Percentiles rank a stretch among this genome's conserved stretches.
These are phyloP conservation scores for Trametes punicea DNA, from an alignment of 768 basidiomycete genomes.

Conservation along the genomic window DNA sequence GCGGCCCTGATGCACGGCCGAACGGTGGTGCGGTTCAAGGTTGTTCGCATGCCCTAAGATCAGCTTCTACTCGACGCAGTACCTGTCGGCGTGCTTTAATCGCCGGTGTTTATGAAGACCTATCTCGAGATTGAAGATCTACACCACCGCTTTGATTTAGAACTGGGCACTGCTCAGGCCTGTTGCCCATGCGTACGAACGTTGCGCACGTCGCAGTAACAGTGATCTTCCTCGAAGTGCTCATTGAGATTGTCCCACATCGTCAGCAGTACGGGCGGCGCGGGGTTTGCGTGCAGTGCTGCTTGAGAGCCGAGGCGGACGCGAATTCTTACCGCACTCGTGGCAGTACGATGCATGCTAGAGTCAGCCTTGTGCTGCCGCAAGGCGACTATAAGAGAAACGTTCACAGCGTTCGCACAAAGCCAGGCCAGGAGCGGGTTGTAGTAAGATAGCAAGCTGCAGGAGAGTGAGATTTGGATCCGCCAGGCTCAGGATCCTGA, in stretches of 20 bases:
- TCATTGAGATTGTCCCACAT: conserved; percentile 36
- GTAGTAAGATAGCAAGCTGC: too few species aligned
- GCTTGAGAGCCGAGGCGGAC: conserved; percentile 34
- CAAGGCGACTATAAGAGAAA: conserved; percentile 24
- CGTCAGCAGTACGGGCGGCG: conserved; percentile 47
- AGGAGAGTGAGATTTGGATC: too few species aligned
- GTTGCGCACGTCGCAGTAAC: neutral
- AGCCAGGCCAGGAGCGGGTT: too few species aligned
- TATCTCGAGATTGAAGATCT: conserved; percentile 37
- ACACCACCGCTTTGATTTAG: too few species aligned
- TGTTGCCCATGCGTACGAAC: neutral
- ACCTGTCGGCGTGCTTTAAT: conserved; percentile 26
- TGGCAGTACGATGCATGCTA: conserved; percentile 41
- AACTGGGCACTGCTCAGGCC: neutral
- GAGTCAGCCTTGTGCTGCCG: conserved; percentile 29
- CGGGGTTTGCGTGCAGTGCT: conserved; percentile 52
- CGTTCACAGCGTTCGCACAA: conserved; percentile 29
- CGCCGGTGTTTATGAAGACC: conserved; percentile 39
- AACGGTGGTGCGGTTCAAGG: conserved; percentile 49
- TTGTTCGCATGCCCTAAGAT: conserved; percentile 41
- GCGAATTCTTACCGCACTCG: conserved; percentile 47
- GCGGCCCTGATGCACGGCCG: conserved; percentile 45
- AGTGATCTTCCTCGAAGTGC: conserved; percentile 21
- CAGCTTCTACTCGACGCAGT: conserved; percentile 44
- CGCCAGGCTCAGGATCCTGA: too few species aligned